Percentiles rank a stretch among this genome's conserved stretches.
These are phyloP conservation scores for Creolimax fragrantissima DNA, from an alignment of 78 protist genomes.

Conservation along the genomic window DNA sequence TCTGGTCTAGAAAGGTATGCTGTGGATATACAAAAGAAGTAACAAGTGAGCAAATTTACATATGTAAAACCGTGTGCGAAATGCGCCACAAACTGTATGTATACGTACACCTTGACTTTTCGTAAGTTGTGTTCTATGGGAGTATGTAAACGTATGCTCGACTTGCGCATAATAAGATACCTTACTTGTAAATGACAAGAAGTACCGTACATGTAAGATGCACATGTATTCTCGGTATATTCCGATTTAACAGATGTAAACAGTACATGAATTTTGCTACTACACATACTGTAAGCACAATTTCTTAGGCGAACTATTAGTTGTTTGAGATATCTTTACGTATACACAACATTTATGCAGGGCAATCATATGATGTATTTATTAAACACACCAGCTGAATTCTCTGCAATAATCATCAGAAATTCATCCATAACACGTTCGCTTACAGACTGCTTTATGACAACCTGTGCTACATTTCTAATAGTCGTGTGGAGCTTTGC, in stretches of 20 bases:
- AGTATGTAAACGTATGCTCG: not conserved
- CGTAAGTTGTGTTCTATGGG: too few species aligned
- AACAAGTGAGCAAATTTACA: not conserved
- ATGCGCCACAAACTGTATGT: not conserved
- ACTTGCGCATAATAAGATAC: too few species aligned
- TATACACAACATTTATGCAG: too few species aligned
- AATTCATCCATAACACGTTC: not conserved
- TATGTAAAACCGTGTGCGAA: not conserved
- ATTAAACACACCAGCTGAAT: not conserved
- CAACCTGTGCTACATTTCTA: not conserved
- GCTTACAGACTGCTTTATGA: not conserved
- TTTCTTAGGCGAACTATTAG: too few species aligned
- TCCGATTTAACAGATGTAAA: not conserved
- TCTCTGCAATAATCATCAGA: not conserved
- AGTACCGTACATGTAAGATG: too few species aligned
- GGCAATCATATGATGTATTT: too few species aligned
- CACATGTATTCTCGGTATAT: too few species aligned
- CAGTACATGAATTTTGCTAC: not conserved
- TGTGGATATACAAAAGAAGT: not conserved
- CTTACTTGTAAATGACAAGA: too few species aligned
- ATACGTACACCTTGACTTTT: too few species aligned
- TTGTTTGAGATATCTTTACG: too few species aligned
- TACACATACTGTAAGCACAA: too few species aligned
- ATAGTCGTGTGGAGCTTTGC: not conserved
- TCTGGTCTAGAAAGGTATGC: too few species aligned